Evolutionary conservation across 2,329 filamentous ascomycete genomes (phyloP), one percentile per base, ranked within the genome.

Genomic region (Aspergillus arachidicola): DNA sequence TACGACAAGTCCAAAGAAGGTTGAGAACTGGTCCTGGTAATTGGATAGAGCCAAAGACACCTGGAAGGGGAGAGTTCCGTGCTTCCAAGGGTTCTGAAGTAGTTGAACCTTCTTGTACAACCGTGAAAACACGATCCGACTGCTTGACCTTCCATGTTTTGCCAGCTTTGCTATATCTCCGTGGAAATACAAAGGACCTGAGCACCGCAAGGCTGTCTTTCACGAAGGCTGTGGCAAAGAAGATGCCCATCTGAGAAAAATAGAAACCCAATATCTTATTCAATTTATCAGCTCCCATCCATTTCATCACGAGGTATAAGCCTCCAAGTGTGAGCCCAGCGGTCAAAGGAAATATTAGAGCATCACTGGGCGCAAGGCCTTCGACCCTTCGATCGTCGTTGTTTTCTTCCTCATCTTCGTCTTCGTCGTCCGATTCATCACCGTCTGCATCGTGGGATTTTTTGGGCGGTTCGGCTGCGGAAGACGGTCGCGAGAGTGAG

Each of bases 221-320:
- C 54, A 93, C 79, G 28, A 97, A 84, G 50, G 88, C 89, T 10
- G 88, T 84, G 19, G 95, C 84, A 64, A 92, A 92, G 65, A 91
- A 89, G n/a, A 96, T 78, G 0, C 92, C 92, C 73, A 94, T 88
- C 62, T 87, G 77, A 3, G 91, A 91, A 79, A 97, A 94, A 81
- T 98, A 97, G 72, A 86, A 88, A 45, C 91, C 89, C 26, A 98
- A 81, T 45, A 96, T 86, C 77, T 90, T 91, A 81, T 94, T 97
- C 71, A 98, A 80, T 26, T 96, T 81, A 12, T 88, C 84, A 0
- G 93, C 92, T 68, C 94, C 84, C 60, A 97, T 86, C 86, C 90
- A 95, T 76, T 96, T 93, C 74, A 98, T 93, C 64, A 97, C 83
- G 71, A 94, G 89, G 81, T 98, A 98, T 14, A 98, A 83, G 6